phyloP scores from a whole-genome alignment of 345 rosid genomes.

The Arabis hirsuta region DNA sequence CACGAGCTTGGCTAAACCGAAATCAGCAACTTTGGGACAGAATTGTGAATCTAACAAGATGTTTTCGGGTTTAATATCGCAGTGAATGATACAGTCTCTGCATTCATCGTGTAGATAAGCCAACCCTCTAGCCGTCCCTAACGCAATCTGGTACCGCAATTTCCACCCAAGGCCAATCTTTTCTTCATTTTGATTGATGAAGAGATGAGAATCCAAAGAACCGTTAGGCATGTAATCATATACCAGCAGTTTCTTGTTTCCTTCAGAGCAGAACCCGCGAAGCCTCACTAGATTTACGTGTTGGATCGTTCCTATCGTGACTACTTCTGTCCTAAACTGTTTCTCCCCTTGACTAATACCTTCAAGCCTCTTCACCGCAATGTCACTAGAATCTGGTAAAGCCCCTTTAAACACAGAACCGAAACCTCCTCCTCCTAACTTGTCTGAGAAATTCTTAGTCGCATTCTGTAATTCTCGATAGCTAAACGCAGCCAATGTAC shows the following conservation, averaged over 20 bases:
- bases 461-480: slow-evolving; percentile 69
- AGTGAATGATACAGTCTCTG: slow-evolving; percentile 85
- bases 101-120: slow-evolving; percentile 82
- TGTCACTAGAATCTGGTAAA: slow-evolving; percentile 61
- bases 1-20: slow-evolving; percentile 81
- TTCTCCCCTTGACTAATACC: slow-evolving; percentile 83
- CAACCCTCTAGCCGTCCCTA: slow-evolving; percentile 84
- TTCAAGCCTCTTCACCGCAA: slow-evolving; percentile 87
- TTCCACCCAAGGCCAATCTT: slow-evolving; percentile 58
- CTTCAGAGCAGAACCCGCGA: slow-evolving; percentile 86
- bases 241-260: slow-evolving; percentile 60
- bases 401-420: slow-evolving; percentile 86
- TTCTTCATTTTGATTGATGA: slow-evolving; percentile 36
- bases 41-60: slow-evolving; percentile 69
- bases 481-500: slow-evolving; percentile 67
- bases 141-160: slow-evolving; percentile 62
- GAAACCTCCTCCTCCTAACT: slow-evolving; percentile 84
- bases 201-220: slow-evolving; percentile 69
- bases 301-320: slow-evolving; percentile 77
- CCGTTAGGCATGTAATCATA: slow-evolving; percentile 84
- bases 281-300: slow-evolving; percentile 82
- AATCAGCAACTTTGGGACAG: slow-evolving; percentile 84
- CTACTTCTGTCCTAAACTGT: slow-evolving; percentile 80
- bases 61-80: slow-evolving; percentile 90
- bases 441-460: slow-evolving; percentile 77